A percentile compares a stretch with the other conserved stretches of the same genome.
Evolutionary conservation across 768 basidiomycete genomes (phyloP).

Genomic region (Grammothele lineata): DNA sequence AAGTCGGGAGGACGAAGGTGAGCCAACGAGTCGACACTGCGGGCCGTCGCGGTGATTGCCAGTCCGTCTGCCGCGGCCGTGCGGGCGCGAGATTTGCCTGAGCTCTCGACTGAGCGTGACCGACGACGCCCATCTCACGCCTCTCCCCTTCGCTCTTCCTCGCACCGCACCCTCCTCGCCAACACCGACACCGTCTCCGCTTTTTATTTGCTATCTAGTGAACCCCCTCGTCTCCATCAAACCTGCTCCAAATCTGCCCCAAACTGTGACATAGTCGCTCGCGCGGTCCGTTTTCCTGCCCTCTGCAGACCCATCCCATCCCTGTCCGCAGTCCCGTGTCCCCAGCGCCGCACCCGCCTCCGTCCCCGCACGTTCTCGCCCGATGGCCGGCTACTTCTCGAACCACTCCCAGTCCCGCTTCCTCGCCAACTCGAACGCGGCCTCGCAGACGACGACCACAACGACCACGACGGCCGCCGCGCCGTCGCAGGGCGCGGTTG

Average conservation of each 20-base stretch:
- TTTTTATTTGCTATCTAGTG: slow-evolving; percentile 6
- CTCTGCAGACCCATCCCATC: too few relatives aligned
- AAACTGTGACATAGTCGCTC: neutral
- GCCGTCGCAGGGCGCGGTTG: slow-evolving; percentile 6
- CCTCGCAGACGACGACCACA: slow-evolving; percentile 16
- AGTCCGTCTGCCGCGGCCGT: too few relatives aligned
- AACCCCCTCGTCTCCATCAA: neutral
- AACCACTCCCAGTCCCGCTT: slow-evolving; percentile 77
- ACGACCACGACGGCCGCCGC: slow-evolving; percentile 24
- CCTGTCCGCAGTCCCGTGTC: neutral
- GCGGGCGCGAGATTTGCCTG: slow-evolving; percentile 7
- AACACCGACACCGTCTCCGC: neutral
- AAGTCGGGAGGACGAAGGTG: neutral
- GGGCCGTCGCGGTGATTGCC: neutral
- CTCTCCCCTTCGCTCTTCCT: neutral
- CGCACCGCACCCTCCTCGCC: slow-evolving; percentile 1
- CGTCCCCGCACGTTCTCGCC: neutral
- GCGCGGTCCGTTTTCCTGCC: neutral
- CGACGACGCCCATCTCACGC: slow-evolving; percentile 13
- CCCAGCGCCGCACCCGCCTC: neutral
- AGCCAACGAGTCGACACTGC: neutral
- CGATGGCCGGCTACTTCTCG: slow-evolving; percentile 64
- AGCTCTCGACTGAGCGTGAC: slow-evolving; percentile 5
- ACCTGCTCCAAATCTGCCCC: neutral
- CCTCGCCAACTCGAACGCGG: slow-evolving; percentile 44